phyloP scores from a whole-genome alignment of 345 rosid species.

The Citrus trifoliata region DNA sequence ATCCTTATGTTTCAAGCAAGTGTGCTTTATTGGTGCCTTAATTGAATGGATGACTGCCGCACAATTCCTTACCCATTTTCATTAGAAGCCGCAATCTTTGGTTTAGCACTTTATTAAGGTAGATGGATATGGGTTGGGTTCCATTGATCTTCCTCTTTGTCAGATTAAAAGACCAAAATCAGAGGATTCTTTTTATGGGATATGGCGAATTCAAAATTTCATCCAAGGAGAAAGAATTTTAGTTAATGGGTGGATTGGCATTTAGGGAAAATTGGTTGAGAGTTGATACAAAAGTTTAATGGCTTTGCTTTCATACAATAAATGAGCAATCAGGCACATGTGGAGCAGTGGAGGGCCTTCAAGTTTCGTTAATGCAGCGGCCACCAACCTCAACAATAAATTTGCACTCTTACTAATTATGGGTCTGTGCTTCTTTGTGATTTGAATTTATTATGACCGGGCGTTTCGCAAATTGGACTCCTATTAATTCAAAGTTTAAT shows the following conservation, averaged over 20 bases:
- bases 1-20: background rate
- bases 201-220: background rate
- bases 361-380: conserved; percentile 10
- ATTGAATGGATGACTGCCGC: background rate
- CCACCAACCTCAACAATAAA: conserved; percentile 22
- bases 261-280: background rate
- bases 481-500: background rate
- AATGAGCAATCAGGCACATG: background rate
- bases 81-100: conserved; percentile 7
- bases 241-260: background rate
- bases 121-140: background rate
- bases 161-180: too few species aligned
- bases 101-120: background rate
- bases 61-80: background rate
- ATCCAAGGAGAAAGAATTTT: background rate
- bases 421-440: background rate
- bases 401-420: background rate
- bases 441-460: background rate
- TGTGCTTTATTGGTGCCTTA: background rate
- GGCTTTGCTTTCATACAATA: background rate
- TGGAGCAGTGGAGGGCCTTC: background rate
- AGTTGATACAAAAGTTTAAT: background rate
- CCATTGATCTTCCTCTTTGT: too few species aligned
- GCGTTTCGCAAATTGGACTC: background rate
- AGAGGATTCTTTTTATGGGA: too few species aligned